These are phyloP conservation scores for Pseudoneurospora amorphoporcata DNA, from an alignment of 495 filamentous ascomycete species.

Conservation along the genomic window DNA sequence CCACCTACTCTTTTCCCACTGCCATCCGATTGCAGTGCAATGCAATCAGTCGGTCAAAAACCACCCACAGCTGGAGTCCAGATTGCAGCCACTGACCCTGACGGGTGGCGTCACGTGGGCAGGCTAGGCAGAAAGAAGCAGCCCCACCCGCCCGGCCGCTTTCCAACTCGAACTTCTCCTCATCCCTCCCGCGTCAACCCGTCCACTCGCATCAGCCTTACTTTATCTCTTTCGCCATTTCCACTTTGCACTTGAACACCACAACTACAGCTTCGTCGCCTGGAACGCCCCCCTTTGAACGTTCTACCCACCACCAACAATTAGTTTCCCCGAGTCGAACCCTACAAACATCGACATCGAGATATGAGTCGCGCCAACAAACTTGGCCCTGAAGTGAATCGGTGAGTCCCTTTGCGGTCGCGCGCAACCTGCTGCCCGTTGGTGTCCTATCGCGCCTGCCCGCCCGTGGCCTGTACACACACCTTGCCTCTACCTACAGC, in stretches of 20 bases:
- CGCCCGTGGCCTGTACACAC: background rate
- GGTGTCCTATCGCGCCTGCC: background rate
- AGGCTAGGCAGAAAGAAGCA: conserved; percentile 8
- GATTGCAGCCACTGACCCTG: background rate
- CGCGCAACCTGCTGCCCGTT: background rate
- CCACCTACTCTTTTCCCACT: background rate
- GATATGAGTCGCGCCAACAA: conserved; percentile 75
- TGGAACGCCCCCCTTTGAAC: conserved; percentile 4
- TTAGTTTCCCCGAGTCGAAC: conserved; percentile 14
- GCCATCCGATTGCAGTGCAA: background rate
- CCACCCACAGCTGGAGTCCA: background rate
- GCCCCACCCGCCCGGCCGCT: conserved; percentile 10
- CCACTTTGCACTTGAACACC: conserved; percentile 4
- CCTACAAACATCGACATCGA: conserved; percentile 30
- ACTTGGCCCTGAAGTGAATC: conserved; percentile 93
- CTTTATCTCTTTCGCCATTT: conserved; percentile 2
- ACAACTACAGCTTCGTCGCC: background rate
- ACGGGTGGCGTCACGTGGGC: conserved; percentile 18
- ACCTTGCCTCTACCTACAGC: background rate
- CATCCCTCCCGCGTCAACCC: conserved; percentile 23
- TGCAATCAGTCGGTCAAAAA: background rate
- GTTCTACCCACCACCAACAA: conserved; percentile 9
- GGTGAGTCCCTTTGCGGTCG: conserved; percentile 43
- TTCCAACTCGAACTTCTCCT: conserved; percentile 24
- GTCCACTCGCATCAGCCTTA: conserved; percentile 19